Conservation (phyloP, 352 stramenopile species). For the Pythium angustatum region DNA sequence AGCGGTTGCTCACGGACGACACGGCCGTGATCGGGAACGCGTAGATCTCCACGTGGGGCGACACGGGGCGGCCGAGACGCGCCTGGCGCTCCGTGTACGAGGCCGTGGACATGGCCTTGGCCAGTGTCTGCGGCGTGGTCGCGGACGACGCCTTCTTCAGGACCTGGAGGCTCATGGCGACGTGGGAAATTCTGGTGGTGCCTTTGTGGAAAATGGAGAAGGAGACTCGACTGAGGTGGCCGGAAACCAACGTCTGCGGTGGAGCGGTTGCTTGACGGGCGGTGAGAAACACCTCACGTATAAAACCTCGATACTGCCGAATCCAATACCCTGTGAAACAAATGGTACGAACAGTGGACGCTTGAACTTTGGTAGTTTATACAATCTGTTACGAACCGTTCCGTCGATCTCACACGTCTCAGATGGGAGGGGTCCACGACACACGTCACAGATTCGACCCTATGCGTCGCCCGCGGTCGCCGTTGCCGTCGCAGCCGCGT, state of each 20-base stretch:
- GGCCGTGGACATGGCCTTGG: conserved; percentile 35
- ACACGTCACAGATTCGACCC: conserved; percentile 6
- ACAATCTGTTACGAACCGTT: conserved; percentile 6
- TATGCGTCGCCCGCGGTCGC: neutral
- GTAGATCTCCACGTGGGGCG: conserved; percentile 93
- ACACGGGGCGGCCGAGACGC: conserved; percentile 81
- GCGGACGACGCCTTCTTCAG: conserved; percentile 24
- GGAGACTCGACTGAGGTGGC: conserved; percentile 7
- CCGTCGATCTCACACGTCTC: too few relatives aligned
- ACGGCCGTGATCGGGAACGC: conserved; percentile 87
- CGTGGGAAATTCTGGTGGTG: conserved; percentile 24
- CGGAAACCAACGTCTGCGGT: neutral
- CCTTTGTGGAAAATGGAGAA: neutral
- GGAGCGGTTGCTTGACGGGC: conserved; percentile 3
- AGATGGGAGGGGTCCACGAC: neutral
- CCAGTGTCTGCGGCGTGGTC: conserved; percentile 36
- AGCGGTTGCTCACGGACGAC: conserved; percentile 90
- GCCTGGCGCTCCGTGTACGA: conserved; percentile 81
- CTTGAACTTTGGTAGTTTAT: conserved; percentile 15
- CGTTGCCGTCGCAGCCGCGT: neutral
- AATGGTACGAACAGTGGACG: neutral
- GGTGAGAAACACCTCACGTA: neutral
- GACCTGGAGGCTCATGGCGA: conserved; percentile 32
- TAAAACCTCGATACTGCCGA: conserved; percentile 10
- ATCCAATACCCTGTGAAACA: neutral